Base-by-base conservation (phyloP, 768 basidiomycete genomes). In the Pleurotus cornucopiae region DNA sequence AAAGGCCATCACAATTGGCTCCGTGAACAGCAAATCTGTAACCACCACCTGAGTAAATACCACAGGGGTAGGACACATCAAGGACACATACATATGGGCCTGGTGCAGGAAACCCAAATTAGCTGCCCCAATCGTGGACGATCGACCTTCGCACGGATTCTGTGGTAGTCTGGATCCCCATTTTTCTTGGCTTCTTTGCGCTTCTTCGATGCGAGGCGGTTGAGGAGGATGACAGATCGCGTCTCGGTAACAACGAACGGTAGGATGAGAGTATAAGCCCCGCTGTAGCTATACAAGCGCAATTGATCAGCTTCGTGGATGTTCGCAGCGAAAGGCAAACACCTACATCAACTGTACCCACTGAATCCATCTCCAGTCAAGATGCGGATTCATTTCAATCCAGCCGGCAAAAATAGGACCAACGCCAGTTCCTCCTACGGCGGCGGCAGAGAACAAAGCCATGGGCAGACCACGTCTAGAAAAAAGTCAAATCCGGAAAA, bases 341-440 rank as follows among this genome's bases (percentile, higher is more conserved):
- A 67, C 73, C 1, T 46, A 83, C 85, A 86, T 88, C 63, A 84
- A 73, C 59, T 84, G 83, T 5, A 90, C 78, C 90, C 89, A 92
- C 62, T 91, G 83, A 21, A 94, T 89, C 89, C 90, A 92, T 25
- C 89, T 74, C 89, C 91, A 92, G 58, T 76, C 75, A 1, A 91
- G 66, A 21, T 69, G 71, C 0, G 72, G 64, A 56, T 83, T 80
- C 58, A 79, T 76, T 63, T 89, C 86, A 18, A 89, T 75, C 83
- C 83, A 89, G 12, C 85, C 85, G 18, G 83, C 81, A 3, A 78
- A 64, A 0, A 88, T 64, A 0, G 89, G 84, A 2, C 84, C 89
- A 0, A 91, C 38, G 0, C 84, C 88, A 0, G 79, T 82, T 0
- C 82, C 84, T 1, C 77, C 79, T 7, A 91, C 63, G 0, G 84